A percentile compares a stretch with the other conserved stretches of the same genome.
phyloP scores from a whole-genome alignment of 2,329 filamentous ascomycete genomes.

The Botrytis medusae region DNA sequence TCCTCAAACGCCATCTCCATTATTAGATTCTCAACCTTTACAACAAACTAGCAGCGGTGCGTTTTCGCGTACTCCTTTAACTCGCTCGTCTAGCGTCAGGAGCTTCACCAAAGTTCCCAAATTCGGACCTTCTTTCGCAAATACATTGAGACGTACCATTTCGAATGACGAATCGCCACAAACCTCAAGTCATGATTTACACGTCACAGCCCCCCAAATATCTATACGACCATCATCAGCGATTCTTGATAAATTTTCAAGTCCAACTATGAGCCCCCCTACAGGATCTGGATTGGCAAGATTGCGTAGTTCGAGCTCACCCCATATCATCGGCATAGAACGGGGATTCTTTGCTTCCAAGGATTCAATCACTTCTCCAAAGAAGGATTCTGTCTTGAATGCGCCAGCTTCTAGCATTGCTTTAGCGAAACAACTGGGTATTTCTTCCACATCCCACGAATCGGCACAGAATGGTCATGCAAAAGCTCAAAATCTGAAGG shows the following conservation, averaged over 20 bases:
- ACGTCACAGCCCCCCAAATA: background rate
- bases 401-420: constrained; percentile 19
- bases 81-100: constrained; percentile 13
- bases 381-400: background rate
- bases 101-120: constrained; percentile 15
- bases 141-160: constrained; percentile 17
- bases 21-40: background rate
- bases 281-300: constrained; percentile 1
- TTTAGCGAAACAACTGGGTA: constrained; percentile 16
- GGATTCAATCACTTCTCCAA: background rate
- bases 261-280: background rate
- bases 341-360: background rate
- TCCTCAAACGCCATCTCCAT: constrained; percentile 16
- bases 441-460: background rate
- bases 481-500: background rate
- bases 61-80: background rate
- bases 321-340: background rate
- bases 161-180: constrained; percentile 9
- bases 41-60: background rate
- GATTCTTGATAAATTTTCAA: constrained; percentile 3
- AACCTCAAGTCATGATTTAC: background rate
- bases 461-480: background rate
- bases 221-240: background rate
- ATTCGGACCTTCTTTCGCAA: constrained; percentile 18
- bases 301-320: constrained; percentile 14